Evolutionary conservation across 768 basidiomycete species (phyloP), one percentile per base, ranked within the genome.

Genomic region (Russula sp.): DNA sequence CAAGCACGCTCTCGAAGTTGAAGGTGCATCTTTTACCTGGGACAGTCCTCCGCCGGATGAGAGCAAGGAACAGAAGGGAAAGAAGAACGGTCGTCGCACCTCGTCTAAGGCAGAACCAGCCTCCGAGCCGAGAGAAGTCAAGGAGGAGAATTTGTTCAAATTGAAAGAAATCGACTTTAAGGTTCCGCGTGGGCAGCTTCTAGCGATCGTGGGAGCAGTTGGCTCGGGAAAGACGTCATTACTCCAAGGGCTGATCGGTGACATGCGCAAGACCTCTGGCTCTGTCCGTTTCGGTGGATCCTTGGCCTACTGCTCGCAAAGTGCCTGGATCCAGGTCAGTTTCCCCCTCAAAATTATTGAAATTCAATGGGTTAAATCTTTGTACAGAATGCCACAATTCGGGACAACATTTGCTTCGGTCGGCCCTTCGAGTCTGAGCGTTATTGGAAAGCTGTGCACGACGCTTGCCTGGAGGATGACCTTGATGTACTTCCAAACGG

Each of bases 321-420:
- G 80, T 50, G 88, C 94, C 13, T 97, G 94, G 93, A 95, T 98
- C 63, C 91, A 94, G 75, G 86, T 83, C 63, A 8, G 60, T 57
- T 13, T 3, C 51, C 8, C 16, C 66, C 64, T 62, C 30, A n/a
- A 2, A 24, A 40, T 63, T 56, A 26, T 59, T 26, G 18, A 30
- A 70, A 26, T 40, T 56, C 0, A 34, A 2, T 34, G 22, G 5
- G 30, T 44, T 66, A 9, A 48, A 53, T 34, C 24, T 24, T 16
- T 20, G 40, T 54, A 5, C 63, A 88, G 84, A 89, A 92, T 73
- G 83, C 91, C 0, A 95, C 93, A 0, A 83, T 95, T 40, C 81
- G 92, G 57, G 92, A 96, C 50, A 97, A 96, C 70, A 84, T 97
- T 59, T 86, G 89, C 67, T 97, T 97, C 64, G 94, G 94, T 42